phyloP scores from a whole-genome alignment of 441 rosid species.

The California macrophylla region DNA sequence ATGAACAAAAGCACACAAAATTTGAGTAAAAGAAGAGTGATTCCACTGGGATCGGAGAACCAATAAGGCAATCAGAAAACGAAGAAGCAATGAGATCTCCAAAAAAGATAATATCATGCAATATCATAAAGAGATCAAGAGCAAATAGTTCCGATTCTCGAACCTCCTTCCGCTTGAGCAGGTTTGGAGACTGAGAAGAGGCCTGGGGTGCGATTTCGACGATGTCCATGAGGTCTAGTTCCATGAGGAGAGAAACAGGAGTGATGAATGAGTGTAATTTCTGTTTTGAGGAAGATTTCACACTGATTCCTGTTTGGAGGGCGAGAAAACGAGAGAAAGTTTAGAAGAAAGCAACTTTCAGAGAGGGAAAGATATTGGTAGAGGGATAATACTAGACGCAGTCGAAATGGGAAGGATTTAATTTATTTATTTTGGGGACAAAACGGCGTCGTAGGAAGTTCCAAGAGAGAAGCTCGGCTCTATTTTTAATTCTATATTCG shows the following conservation, averaged over 20 bases:
- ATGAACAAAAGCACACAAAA: background rate
- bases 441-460: too few relatives aligned
- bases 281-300: background rate
- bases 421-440: too few relatives aligned
- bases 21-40: background rate
- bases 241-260: too few relatives aligned
- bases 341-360: background rate
- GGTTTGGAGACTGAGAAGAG: conserved; percentile 23
- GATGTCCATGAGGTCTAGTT: conserved; percentile 30
- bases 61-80: background rate
- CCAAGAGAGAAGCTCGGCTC: too few relatives aligned
- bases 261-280: background rate
- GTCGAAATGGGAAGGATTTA: too few relatives aligned
- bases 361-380: background rate
- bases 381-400: background rate
- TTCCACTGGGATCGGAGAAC: background rate
- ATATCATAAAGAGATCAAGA: background rate
- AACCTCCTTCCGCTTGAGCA: conserved; percentile 43
- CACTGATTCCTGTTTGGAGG: conserved; percentile 28
- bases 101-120: too few relatives aligned
- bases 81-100: background rate
- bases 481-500: too few relatives aligned
- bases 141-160: background rate
- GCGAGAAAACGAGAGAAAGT: conserved; percentile 18
- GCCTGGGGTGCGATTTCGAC: conserved; percentile 42